phyloP scores from a whole-genome alignment of 2,329 filamentous ascomycete species.

The Talaromyces islandicus region DNA sequence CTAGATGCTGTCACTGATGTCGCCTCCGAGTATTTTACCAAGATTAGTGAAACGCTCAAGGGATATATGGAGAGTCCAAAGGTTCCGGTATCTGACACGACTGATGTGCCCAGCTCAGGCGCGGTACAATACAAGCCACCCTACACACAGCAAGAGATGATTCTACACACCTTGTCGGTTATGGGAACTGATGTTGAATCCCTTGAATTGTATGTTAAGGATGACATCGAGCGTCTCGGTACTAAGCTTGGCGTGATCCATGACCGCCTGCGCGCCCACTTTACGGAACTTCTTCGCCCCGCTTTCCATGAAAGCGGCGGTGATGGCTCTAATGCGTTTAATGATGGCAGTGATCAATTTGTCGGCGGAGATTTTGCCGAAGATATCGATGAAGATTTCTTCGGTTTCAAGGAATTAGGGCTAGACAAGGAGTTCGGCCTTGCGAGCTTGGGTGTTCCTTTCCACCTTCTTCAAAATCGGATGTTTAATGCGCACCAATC shows the following conservation, averaged over 20 bases:
- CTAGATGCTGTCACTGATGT: constrained; percentile 86
- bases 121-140: constrained; percentile 53
- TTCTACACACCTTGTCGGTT: constrained; percentile 79
- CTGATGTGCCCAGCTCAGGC: constrained; percentile 35
- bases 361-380: constrained; percentile 95
- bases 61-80: constrained; percentile 80
- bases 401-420: constrained; percentile 92
- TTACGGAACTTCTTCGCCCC: constrained; percentile 87
- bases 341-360: constrained; percentile 95
- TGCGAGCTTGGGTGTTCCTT: constrained; percentile 79
- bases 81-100: constrained; percentile 49
- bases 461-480: constrained; percentile 88
- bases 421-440: constrained; percentile 86
- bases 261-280: constrained; percentile 88
- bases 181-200: constrained; percentile 76
- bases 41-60: constrained; percentile 72
- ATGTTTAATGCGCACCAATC: constrained; percentile 80
- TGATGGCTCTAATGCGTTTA: constrained; percentile 86
- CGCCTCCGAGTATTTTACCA: constrained; percentile 82
- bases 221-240: constrained; percentile 83
- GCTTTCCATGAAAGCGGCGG: constrained; percentile 73
- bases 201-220: constrained; percentile 80
- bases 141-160: constrained; percentile 76
- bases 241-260: constrained; percentile 77
- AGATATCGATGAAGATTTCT: constrained; percentile 97